Evolutionary conservation across 75 land plant species (phyloP).

Genomic region (Azolla pinnata): DNA sequence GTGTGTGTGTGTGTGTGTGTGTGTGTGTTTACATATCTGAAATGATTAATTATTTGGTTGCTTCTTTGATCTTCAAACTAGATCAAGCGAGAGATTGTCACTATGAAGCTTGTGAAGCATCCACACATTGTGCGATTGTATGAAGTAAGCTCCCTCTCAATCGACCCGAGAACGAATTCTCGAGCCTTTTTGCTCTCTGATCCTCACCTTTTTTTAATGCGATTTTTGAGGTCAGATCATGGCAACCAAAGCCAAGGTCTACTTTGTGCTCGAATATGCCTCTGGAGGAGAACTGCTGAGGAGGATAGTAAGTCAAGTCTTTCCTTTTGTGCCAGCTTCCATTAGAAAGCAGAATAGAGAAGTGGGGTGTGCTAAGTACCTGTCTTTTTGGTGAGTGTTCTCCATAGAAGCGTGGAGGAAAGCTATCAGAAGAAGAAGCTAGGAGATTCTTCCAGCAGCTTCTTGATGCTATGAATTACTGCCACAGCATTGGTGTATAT

Average conservation of each 20-base stretch:
- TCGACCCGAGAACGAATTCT: neutral
- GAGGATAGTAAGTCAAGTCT: neutral
- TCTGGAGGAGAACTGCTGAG: conserved; percentile 4
- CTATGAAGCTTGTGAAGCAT: conserved; percentile 11
- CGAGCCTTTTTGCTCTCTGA: neutral
- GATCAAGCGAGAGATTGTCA: conserved; percentile 13
- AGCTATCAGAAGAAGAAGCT: conserved; percentile 9
- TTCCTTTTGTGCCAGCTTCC: neutral
- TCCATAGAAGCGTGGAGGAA: neutral
- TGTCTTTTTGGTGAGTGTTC: neutral
- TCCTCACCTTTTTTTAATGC: neutral
- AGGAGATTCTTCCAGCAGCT: conserved; percentile 12
- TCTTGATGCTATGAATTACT: conserved; percentile 3
- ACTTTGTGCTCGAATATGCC: conserved; percentile 12
- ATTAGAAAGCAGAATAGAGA: neutral
- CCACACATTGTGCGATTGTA: conserved; percentile 9
- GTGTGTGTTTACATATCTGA: no score
- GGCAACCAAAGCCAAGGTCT: conserved; percentile 12
- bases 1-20: no score
- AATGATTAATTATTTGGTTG: no score
- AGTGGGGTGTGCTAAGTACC: neutral
- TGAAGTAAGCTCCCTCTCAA: conserved; percentile 4
- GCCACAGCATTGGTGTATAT: conserved; percentile 4
- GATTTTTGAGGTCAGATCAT: conserved; percentile 4
- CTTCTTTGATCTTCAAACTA: no score